Evolutionary conservation across 257 asterid genomes (phyloP).

Genomic region (Lycium barbarum): DNA sequence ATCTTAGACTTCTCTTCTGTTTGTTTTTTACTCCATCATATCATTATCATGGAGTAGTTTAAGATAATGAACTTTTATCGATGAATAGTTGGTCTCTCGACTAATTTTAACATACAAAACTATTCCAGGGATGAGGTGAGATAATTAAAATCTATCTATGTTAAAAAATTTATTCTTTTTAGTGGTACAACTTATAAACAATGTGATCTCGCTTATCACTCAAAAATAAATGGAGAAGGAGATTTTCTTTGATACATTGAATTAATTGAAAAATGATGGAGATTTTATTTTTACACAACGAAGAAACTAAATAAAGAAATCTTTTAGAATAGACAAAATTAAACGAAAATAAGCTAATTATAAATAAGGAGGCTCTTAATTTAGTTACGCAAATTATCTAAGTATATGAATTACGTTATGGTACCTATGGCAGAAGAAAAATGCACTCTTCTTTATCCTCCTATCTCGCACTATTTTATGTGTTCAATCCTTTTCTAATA

Average conservation of each 20-base stretch:
- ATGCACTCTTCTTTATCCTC: not conserved
- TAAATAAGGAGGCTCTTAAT: not conserved
- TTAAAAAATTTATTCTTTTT: not conserved
- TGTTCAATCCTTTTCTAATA: not conserved
- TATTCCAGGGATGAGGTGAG: not conserved
- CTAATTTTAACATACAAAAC: not conserved
- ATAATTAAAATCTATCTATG: not conserved
- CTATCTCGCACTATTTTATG: not conserved
- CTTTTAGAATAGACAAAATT: not conserved
- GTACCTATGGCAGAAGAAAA: not conserved
- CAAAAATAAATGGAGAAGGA: not conserved
- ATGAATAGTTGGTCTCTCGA: not conserved
- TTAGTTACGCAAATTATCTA: not conserved
- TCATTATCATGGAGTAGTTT: no score
- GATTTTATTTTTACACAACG: not conserved
- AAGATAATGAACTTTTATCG: not conserved
- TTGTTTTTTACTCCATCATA: no score
- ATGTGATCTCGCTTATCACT: not conserved
- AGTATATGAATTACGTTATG: not conserved
- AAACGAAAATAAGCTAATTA: not conserved
- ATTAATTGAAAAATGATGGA: not conserved
- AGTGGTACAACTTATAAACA: not conserved
- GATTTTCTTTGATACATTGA: not conserved
- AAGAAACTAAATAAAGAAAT: not conserved
- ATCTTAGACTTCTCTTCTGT: not conserved